Percentiles rank a stretch among this genome's conserved stretches.
phyloP scores from a whole-genome alignment of 371 early-diverging fungal species.

The Rhizopus arrhizus region DNA sequence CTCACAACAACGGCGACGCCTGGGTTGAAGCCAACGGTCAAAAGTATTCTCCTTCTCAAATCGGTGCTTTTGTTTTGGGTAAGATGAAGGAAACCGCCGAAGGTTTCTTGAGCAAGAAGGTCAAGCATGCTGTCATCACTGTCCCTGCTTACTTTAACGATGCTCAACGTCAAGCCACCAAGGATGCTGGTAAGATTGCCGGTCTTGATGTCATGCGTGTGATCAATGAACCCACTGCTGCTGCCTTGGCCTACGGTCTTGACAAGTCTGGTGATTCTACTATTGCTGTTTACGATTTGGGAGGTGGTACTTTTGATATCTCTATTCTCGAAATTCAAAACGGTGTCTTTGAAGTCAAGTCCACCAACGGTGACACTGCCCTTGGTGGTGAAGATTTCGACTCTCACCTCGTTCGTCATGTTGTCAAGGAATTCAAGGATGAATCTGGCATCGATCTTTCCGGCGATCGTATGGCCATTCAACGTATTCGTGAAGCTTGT shows the following conservation, averaged over 20 bases:
- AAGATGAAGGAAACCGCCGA: constrained; percentile 98
- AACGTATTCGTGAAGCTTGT: constrained; percentile 89
- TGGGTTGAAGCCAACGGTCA: constrained; percentile 95
- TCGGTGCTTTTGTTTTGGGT: constrained; percentile 91
- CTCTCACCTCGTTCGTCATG: constrained; percentile 74
- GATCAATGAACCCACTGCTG: constrained; percentile 99
- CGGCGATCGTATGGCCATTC: constrained; percentile 79
- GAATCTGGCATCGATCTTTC: constrained; percentile 73
- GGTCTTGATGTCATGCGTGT: constrained; percentile 97
- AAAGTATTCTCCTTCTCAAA: constrained; percentile 94
- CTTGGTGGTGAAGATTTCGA: constrained; percentile 49
- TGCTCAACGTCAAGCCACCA: constrained; percentile 98
- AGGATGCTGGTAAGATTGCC: constrained; percentile 97
- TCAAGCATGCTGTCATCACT: constrained; percentile 92
- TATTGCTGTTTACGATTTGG: constrained; percentile 96
- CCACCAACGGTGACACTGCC: constrained; percentile 92
- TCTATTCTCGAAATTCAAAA: constrained; percentile 92
- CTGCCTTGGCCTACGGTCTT: constrained; percentile 93
- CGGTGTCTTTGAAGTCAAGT: constrained; percentile 95
- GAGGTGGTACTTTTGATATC: constrained; percentile 99
- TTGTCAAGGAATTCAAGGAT: constrained; percentile 84
- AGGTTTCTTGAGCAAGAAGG: constrained; percentile 76
- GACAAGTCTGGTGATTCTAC: constrained; percentile 79
- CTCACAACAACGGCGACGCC: constrained; percentile 95
- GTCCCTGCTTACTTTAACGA: constrained; percentile 89